Evolutionary conservation across 2,329 filamentous ascomycete genomes (phyloP).

Genomic region (Sclerotinia trifoliorum): DNA sequence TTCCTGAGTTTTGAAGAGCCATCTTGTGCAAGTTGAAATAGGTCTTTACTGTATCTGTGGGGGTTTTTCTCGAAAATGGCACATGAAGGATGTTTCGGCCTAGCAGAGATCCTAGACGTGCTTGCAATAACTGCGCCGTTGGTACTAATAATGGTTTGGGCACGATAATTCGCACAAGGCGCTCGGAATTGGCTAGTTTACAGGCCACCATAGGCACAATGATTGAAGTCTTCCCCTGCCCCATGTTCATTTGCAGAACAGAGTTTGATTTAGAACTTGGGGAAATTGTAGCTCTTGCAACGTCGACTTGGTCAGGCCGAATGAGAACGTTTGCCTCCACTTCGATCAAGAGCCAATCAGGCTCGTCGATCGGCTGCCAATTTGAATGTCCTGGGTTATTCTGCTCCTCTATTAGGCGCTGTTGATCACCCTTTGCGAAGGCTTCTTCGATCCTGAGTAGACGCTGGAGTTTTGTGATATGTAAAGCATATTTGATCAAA

Average conservation of each 20-base stretch:
- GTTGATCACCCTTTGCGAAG: constrained; percentile 34
- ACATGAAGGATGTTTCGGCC: constrained; percentile 47
- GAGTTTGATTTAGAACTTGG: constrained; percentile 55
- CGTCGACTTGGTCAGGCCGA: constrained; percentile 59
- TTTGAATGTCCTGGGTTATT: constrained; percentile 45
- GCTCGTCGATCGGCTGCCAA: constrained; percentile 42
- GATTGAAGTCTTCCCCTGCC: constrained; percentile 59
- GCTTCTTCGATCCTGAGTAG: constrained; percentile 46
- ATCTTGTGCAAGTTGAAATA: constrained; percentile 44
- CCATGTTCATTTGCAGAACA: constrained; percentile 67
- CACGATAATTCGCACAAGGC: constrained; percentile 47
- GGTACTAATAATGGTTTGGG: constrained; percentile 47
- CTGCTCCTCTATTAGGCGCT: constrained; percentile 42
- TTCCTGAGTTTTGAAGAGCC: constrained; percentile 41
- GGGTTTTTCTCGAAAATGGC: constrained; percentile 48
- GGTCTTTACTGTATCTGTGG: constrained; percentile 39
- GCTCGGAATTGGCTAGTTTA: constrained; percentile 45
- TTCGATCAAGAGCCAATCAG: constrained; percentile 67
- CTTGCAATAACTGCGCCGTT: constrained; percentile 47
- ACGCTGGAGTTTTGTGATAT: constrained; percentile 45
- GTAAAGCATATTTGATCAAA: constrained; percentile 44
- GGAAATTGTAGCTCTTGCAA: constrained; percentile 58
- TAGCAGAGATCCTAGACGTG: constrained; percentile 46
- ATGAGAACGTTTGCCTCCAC: constrained; percentile 64
- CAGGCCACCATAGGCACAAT: constrained; percentile 54